A percentile compares a stretch with the other conserved stretches of the same genome.
These are phyloP conservation scores for Botryotinia convoluta DNA, from an alignment of 2,329 filamentous ascomycete species.

Conservation along the genomic window DNA sequence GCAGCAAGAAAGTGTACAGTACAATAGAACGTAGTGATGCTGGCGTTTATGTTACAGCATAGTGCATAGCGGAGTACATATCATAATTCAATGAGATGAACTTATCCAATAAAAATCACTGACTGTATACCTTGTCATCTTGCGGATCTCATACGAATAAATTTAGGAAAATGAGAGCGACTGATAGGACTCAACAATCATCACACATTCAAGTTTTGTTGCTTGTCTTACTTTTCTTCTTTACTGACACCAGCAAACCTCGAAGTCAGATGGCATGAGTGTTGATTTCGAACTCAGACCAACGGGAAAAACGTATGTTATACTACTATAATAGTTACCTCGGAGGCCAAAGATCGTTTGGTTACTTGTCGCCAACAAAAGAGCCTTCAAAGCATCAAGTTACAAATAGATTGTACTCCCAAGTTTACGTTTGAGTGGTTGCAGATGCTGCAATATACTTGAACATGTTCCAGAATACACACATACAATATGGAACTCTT, in stretches of 20 bases:
- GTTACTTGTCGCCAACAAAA: background rate
- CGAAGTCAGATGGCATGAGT: background rate
- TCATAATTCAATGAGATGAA: background rate
- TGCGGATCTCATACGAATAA: background rate
- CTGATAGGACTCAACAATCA: background rate
- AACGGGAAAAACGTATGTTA: no score
- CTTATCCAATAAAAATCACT: background rate
- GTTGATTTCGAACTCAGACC: background rate
- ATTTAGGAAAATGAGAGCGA: background rate
- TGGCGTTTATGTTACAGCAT: background rate
- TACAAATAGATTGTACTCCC: background rate
- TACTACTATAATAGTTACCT: background rate
- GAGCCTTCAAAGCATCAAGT: background rate
- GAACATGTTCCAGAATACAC: background rate
- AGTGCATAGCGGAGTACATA: background rate
- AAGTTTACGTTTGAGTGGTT: background rate
- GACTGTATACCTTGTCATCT: background rate
- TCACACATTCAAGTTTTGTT: background rate
- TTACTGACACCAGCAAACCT: background rate
- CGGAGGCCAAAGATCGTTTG: background rate
- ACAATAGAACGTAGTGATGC: background rate
- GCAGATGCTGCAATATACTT: background rate
- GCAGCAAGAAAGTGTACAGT: background rate
- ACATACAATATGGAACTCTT: background rate
- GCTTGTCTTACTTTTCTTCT: background rate